phyloP scores from a whole-genome alignment of 208 protist genomes.

The Acanthamoeba culbertsoni region DNA sequence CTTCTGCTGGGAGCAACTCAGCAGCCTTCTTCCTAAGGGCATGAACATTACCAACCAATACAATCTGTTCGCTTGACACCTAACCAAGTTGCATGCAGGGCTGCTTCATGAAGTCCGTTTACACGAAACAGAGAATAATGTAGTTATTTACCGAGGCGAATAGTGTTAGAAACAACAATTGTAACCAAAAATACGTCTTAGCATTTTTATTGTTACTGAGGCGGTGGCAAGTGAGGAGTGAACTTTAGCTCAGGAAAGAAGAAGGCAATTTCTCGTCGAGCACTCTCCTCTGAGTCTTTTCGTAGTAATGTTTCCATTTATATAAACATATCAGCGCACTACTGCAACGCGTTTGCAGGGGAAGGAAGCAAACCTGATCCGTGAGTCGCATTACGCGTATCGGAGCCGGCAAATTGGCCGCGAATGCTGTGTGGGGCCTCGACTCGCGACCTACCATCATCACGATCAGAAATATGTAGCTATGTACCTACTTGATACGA shows the following conservation, averaged over 20 bases:
- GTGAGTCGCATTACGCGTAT: constrained; percentile 33
- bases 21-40: background rate
- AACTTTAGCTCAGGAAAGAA: constrained; percentile 17
- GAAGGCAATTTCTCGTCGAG: constrained; percentile 30
- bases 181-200: background rate
- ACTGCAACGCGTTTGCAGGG: background rate
- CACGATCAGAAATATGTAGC: background rate
- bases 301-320: background rate
- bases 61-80: too few relatives aligned
- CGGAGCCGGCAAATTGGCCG: background rate
- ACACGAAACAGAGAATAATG: constrained; percentile 69
- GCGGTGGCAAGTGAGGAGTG: background rate
- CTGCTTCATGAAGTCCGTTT: constrained; percentile 67
- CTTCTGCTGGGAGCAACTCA: constrained; percentile 62
- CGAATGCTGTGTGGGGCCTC: constrained; percentile 39
- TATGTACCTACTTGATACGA: background rate
- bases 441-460: background rate
- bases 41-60: background rate
- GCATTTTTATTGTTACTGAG: background rate
- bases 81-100: background rate
- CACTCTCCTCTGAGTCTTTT: constrained; percentile 26
- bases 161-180: background rate
- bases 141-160: constrained; percentile 61
- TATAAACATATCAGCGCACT: background rate
- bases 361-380: background rate